Conservation (phyloP, 2,329 filamentous ascomycete genomes). For the Hymenoscyphus occultus region DNA sequence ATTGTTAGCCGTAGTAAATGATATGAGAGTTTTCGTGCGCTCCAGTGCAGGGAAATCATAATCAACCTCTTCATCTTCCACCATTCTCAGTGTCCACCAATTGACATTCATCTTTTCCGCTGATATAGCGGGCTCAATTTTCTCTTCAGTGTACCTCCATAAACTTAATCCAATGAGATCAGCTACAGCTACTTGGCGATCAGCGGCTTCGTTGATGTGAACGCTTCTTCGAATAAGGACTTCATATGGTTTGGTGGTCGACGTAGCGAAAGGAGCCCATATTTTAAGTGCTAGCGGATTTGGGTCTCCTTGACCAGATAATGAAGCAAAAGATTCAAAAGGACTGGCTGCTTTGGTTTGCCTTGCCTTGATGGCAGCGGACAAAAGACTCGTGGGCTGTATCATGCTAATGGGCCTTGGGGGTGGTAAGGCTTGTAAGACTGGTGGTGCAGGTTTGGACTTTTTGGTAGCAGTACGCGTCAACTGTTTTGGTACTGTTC, state of each 20-base stretch:
- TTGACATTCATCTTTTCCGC: constrained; percentile 72
- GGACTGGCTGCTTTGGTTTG: constrained; percentile 67
- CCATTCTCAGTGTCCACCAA: constrained; percentile 79
- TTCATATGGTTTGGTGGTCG: constrained; percentile 63
- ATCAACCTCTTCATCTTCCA: constrained; percentile 80
- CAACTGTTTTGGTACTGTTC: constrained; percentile 61
- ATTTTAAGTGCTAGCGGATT: constrained; percentile 75
- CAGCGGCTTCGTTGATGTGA: constrained; percentile 61
- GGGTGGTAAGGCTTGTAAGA: constrained; percentile 66
- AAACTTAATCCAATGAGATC: constrained; percentile 80
- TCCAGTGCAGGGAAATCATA: constrained; percentile 80
- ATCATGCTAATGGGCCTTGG: constrained; percentile 65
- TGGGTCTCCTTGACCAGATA: constrained; percentile 75
- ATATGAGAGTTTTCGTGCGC: constrained; percentile 68
- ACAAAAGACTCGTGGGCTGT: constrained; percentile 68
- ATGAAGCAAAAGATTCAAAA: constrained; percentile 71
- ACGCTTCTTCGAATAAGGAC: constrained; percentile 68
- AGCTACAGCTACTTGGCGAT: constrained; percentile 66
- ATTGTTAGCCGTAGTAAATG: constrained; percentile 81
- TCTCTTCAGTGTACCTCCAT: constrained; percentile 76
- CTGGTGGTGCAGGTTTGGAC: constrained; percentile 53
- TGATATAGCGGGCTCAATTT: constrained; percentile 63
- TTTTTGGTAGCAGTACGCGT: constrained; percentile 63
- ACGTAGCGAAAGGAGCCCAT: constrained; percentile 68
- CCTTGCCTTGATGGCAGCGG: constrained; percentile 70